Evolutionary conservation across 2,329 filamentous ascomycete genomes (phyloP), one percentile per base, ranked within the genome.

Genomic region (Colletotrichum ledebouriae): DNA sequence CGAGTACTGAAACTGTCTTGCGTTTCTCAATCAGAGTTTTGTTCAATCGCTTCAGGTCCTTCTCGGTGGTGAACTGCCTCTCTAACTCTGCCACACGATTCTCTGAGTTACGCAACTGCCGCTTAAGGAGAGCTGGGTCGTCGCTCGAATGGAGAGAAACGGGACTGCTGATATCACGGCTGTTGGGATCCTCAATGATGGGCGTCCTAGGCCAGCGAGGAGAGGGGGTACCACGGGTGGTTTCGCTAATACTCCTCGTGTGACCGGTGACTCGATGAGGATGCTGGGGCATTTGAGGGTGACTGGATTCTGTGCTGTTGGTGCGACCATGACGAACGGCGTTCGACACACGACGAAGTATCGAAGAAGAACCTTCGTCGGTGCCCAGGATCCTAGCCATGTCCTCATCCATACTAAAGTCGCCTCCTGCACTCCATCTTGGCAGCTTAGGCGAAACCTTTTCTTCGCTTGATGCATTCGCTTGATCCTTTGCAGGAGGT

Each of bases 401-500:
- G 76, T 98, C 96, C 78, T 98, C 94, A 72, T 98, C 95, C 90
- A 97, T 90, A 68, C 92, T 96, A 75, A 98, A 96, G 72, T 97
- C 94, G 62, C 90, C 93, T 59, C 93, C 93, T 49, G 88, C 86
- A 78, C 92, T 97, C 88, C 88, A 93, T 74, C 90, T 86, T 72
- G 91, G 88, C 70, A 93, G 82, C 73, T 89, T 90, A 10, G 91
- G 90, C 10, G 91, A 92, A 44, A 79, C 78, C 72, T 88, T 87
- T 69, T 80, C 76, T 73, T 82, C 73, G 60, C 67, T 72, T 49
- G 69, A 78, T 59, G 84, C 81, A 69, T 77, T 82, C 22, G 80
- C 76, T 20, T 87, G 82, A 55, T 87, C 86, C 70, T 86, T 87
- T 62, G 75, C 77, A 37, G 76, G 70, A 44, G 79, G 73, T 46